Conservation (phyloP, 371 early-diverging fungal genomes). For the Apophysomyces elegans region DNA sequence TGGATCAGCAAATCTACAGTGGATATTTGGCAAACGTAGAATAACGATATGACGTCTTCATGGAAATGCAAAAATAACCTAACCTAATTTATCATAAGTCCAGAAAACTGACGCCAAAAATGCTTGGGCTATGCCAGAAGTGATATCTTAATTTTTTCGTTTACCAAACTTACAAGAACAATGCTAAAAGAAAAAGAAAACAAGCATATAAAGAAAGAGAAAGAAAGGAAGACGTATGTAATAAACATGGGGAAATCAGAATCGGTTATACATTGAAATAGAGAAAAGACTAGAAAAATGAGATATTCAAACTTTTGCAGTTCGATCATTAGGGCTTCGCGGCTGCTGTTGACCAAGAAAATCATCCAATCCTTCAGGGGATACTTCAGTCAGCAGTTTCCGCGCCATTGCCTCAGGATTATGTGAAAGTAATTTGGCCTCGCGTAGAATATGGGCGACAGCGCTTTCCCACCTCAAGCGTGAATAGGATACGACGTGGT, state of each 20-base stretch:
- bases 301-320: background rate
- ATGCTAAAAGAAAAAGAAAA: background rate
- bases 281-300: background rate
- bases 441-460: background rate
- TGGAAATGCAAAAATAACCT: too few species aligned
- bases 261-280: constrained; percentile 3
- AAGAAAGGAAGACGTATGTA: constrained; percentile 3
- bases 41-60: too few species aligned
- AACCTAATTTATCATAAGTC: too few species aligned
- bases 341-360: background rate
- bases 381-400: constrained; percentile 1
- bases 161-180: background rate
- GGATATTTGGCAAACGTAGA: too few species aligned
- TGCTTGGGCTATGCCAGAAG: too few species aligned
- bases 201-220: too few species aligned
- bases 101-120: too few species aligned
- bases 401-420: constrained; percentile 3
- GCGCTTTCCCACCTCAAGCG: constrained; percentile 48
- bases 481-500: constrained; percentile 39
- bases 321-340: background rate
- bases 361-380: background rate
- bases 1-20: too few species aligned
- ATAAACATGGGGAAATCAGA: constrained; percentile 2
- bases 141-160: background rate
- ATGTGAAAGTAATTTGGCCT: background rate